Conservation (phyloP, 2,329 filamentous ascomycete genomes). For the Elsinoe necatrix region DNA sequence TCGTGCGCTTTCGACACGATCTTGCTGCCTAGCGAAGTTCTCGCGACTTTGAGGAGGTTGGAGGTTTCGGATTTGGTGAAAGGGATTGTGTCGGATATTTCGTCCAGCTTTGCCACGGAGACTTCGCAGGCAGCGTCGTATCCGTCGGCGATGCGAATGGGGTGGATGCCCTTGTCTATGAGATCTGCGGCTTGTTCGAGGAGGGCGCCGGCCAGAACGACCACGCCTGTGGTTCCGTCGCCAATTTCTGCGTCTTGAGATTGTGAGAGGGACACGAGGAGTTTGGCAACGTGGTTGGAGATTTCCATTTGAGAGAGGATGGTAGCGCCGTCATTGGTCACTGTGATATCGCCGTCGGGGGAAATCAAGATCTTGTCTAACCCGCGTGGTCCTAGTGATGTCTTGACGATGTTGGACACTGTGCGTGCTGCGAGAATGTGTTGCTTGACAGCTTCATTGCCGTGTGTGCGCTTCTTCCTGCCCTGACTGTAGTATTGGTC, state of each 20-base stretch:
- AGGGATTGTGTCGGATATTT: conserved; percentile 81
- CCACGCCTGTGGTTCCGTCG: conserved; percentile 94
- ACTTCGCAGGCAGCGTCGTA: conserved; percentile 98
- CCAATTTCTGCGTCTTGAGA: conserved; percentile 99
- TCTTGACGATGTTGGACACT: conserved; percentile 94
- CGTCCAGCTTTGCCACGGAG: conserved; percentile 83
- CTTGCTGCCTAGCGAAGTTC: conserved; percentile 94
- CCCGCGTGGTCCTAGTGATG: conserved; percentile 86
- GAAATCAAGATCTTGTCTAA: conserved; percentile 99
- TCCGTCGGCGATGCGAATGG: conserved; percentile 95
- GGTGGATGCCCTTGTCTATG: conserved; percentile 99
- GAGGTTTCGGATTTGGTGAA: conserved; percentile 72
- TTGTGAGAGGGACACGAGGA: conserved; percentile 93
- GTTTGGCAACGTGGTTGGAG: conserved; percentile 93
- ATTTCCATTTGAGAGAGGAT: conserved; percentile 98
- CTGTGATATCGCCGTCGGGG: conserved; percentile 95
- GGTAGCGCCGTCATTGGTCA: conserved; percentile 97
- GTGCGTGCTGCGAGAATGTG: conserved; percentile 96
- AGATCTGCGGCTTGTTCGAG: conserved; percentile 94
- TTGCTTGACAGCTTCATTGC: conserved; percentile 94
- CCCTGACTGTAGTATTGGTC: conserved; percentile 59
- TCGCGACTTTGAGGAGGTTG: conserved; percentile 89
- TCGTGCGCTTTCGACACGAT: conserved; percentile 99
- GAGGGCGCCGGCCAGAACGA: conserved; percentile 87
- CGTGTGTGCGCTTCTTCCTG: conserved; percentile 94